These are phyloP conservation scores for Erodium maritimum DNA, from an alignment of 345 rosid genomes.

Conservation along the genomic window DNA sequence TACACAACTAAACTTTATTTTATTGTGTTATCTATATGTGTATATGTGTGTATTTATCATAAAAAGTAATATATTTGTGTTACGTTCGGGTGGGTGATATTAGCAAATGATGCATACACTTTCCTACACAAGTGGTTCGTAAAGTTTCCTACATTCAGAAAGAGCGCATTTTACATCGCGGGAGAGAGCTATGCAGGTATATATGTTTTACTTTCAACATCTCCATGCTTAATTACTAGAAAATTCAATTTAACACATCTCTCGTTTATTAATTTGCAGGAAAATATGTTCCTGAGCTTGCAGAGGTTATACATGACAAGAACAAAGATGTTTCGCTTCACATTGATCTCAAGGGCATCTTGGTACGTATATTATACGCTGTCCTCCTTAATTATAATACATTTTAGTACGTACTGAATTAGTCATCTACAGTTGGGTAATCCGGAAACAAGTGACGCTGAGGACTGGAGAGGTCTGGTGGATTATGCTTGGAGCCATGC, in stretches of 20 bases:
- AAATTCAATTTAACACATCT: no score
- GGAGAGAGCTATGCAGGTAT: conserved; percentile 96
- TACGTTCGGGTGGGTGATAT: not conserved
- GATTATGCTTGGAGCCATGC: conserved; percentile 98
- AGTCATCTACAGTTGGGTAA: conserved; percentile 51
- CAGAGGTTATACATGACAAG: conserved; percentile 54
- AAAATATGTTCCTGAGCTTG: conserved; percentile 77
- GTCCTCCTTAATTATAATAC: not conserved
- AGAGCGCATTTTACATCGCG: conserved; percentile 55
- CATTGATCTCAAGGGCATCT: conserved; percentile 61
- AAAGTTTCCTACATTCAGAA: conserved; percentile 59
- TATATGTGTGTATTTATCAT: no score
- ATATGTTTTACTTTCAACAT: no score
- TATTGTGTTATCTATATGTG: no score
- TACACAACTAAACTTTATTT: no score
- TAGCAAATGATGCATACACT: conserved; percentile 65
- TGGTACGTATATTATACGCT: conserved; percentile 38
- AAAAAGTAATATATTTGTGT: not conserved
- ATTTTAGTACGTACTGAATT: not conserved
- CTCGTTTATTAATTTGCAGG: conserved; percentile 36
- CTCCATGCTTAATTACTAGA: no score
- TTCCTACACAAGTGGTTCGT: conserved; percentile 68
- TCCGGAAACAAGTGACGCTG: conserved; percentile 65
- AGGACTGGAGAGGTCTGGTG: conserved; percentile 76
- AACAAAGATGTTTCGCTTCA: conserved; percentile 41